These are phyloP conservation scores for Colletotrichum coccodes DNA, from an alignment of 2,329 filamentous ascomycete genomes.

Conservation along the genomic window DNA sequence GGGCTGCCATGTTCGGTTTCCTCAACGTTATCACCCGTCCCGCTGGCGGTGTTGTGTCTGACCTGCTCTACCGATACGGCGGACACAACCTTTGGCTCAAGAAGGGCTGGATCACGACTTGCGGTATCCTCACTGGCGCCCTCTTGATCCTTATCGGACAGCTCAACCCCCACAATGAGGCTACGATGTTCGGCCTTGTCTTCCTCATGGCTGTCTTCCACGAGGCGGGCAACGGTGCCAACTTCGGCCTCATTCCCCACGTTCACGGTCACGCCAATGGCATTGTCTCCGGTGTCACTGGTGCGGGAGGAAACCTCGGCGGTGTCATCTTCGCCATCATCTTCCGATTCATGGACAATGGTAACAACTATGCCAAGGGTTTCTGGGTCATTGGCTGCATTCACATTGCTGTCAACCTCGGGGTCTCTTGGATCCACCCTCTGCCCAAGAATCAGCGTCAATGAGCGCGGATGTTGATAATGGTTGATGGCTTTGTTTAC, in stretches of 20 bases:
- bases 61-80: conserved; percentile 57
- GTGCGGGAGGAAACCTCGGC: conserved; percentile 84
- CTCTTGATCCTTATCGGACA: conserved; percentile 71
- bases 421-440: conserved; percentile 65
- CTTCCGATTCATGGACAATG: conserved; percentile 76
- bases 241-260: conserved; percentile 88
- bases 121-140: conserved; percentile 70
- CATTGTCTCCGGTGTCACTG: conserved; percentile 78
- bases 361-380: conserved; percentile 72
- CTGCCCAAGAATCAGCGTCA: conserved; percentile 60
- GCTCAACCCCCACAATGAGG: conserved; percentile 68
- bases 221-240: conserved; percentile 86
- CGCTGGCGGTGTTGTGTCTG: conserved; percentile 68
- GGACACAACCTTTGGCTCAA: conserved; percentile 53
- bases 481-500: neutral
- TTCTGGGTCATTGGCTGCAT: conserved; percentile 88
- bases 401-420: conserved; percentile 75
- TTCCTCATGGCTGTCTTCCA: conserved; percentile 83
- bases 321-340: conserved; percentile 87
- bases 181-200: conserved; percentile 80
- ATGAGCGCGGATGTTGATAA: neutral
- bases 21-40: conserved; percentile 77
- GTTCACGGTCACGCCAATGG: conserved; percentile 87
- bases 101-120: conserved; percentile 69
- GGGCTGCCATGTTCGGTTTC: conserved; percentile 80